Base-by-base conservation (phyloP, 1,139 yeast species). In the Suhomyces terraborum region DNA sequence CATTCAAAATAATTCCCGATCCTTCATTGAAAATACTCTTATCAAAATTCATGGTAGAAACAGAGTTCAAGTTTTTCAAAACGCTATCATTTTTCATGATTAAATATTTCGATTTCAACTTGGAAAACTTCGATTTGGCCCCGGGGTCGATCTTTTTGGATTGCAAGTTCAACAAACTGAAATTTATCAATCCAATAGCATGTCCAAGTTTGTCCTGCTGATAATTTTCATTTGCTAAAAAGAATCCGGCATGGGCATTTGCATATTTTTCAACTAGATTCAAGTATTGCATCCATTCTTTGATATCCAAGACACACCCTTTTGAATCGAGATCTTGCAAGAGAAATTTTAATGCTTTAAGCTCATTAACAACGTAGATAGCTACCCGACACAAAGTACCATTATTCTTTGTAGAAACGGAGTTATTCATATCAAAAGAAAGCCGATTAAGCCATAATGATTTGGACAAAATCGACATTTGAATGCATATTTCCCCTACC, bases 311-410 rank as follows among this genome's bases (percentile, higher is more conserved):
- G 14, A 38, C 43, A 9, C 49, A 32, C 6, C 12, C 22, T 19
- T 32, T 27, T 3, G n/a, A n/a, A 19, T 31, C 33, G 6, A 42
- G 23, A 23, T 43, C 45, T 10, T 14, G n/a, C 10, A 40, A 20
- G 26, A 52, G 28, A 20, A 29, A 42, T 26, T 46, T 38, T 8
- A 40, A 27, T 3, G 46, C 49, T 25, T 53, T 52, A 14, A 71
- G 43, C 46, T 72, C 77, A 46, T 66, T 66, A 32, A 66, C 46
- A 1, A 66, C 58, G 48, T 57, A 70, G 2, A 73, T 64, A 3
- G 77, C 72, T 8, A 73, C 77, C 41, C 76, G 54, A 8, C 74
- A 61, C 18, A 73, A 53, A 0, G 70, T 66, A 1, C 72, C 73
- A 47, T 71, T 73, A 41, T 69, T 72, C 12, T 51, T 56, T 7